Evolutionary conservation across 768 basidiomycete genomes (phyloP), one percentile per base, ranked within the genome.

Genomic region (Mycena albidolilacea): DNA sequence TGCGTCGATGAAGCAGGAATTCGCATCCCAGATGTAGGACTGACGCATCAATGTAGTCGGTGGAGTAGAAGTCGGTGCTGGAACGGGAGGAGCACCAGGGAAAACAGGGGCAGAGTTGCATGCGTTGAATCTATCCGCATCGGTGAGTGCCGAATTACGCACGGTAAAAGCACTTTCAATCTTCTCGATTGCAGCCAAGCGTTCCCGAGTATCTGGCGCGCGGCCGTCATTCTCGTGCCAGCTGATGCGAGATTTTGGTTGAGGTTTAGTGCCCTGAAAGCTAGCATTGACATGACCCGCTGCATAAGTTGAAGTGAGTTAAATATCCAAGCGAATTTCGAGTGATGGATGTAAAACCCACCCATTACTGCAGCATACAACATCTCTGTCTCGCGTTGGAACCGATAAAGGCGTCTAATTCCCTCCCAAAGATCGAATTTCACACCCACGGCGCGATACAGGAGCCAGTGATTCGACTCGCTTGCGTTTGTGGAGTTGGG

Each of bases 351-450:
- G 5, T 5, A 59, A 50, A 14, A 14, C 46, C 30, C 10, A 71
- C 70, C 64, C 9, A 30, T 9, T 21, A 71, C 38, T 12, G 63
- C 70, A 5, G 23, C 64, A 38, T 71, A 71, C n/a, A 61, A 19
- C 64, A 61, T 61, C 41, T 71, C 70, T 9, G n/a, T 60, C 23
- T 71, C 57, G 14, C 54, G 70, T 54, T 66, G 70, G 15, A 71
- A 35, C 11, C 44, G 41, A 30, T 48, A 60, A 9, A 71, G 57
- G 3, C 70, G 44, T 8, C 58, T 43, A 17, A 48, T 41, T 7
- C 70, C 70, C 38, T 71, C 70, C 41, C 41, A 57, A 15, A 71
- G 35, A 43, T 71, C 70, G 37, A 41, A 46, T 9, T 35, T 23
- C 0, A 3, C 10, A 1, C 70, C 70, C 11, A 52, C 70, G 3